Base-by-base conservation (phyloP, 768 basidiomycete species). In the Artomyces pyxidatus region DNA sequence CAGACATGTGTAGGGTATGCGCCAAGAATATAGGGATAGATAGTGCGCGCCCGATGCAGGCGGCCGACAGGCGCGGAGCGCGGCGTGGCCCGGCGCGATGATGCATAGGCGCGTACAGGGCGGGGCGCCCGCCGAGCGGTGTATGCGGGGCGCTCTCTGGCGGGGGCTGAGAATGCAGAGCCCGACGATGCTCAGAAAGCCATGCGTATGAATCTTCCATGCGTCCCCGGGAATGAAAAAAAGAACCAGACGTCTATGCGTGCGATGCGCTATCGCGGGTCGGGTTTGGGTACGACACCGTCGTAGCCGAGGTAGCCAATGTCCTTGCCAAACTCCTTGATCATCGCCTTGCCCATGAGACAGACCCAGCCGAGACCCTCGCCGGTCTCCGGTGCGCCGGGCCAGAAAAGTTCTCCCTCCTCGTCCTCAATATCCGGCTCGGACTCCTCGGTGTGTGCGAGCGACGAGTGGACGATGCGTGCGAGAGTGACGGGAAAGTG, bases 311-410 rank as follows among this genome's bases (percentile, higher is more conserved):
- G 71, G 67, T 89, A 90, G 10, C 82, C 84, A 64, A 83, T 80
- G 28, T 79, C 73, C 59, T 79, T 81, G 53, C 86, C 85, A 58
- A 86, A 84, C 59, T 90, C 88, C 57, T 76, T 80, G 60, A 90
- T 78, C 88, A 90, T 90, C 35, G 86, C 82, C 61, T 83, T 85
- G 57, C 86, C 87, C 79, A 90, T 83, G 25, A 85, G 70, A 63
- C 87, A 89, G n/a, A 88, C 80, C 88, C 88, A 90, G 19, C 83
- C 88, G 26, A 90, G 71, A 42, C 88, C 88, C 63, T 87, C 83
- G 37, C 85, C 85, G 26, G 76, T 83, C 50, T 80, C 70, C 29
- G 76, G 71, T 58, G 86, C 82, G 37, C 81, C 81, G 0, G 87
- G 88, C 88, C 87, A 89, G 60, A 80, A 86, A n/a, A 90, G 69